A percentile compares a stretch with the other conserved stretches of the same genome.
Evolutionary conservation across 306 rosid genomes (phyloP).

Genomic region (Malus domestica): ASM211411v1 NC_041803.1:47377501-47378000

Average conservation of each 20-base stretch:
- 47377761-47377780: constrained; percentile 62
- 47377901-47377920: constrained; percentile 66
- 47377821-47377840: constrained; percentile 46
- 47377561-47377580: constrained; percentile 55
- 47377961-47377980: constrained; percentile 33
- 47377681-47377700: constrained; percentile 85
- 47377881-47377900: constrained; percentile 54
- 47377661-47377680: constrained; percentile 71
- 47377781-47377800: constrained; percentile 83
- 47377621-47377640: constrained; percentile 80
- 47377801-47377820: constrained; percentile 68
- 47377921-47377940: constrained; percentile 77
- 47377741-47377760: constrained; percentile 66
- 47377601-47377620: constrained; percentile 71
- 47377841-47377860: constrained; percentile 52
- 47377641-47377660: constrained; percentile 61
- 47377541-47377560: constrained; percentile 27
- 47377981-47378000: constrained; percentile 61
- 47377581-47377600: constrained; percentile 67
- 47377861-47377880: constrained; percentile 31
- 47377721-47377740: constrained; percentile 70
- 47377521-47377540: constrained; percentile 48
- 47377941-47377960: constrained; percentile 33
- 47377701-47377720: constrained; percentile 84
- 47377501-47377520: constrained; percentile 85